phyloP scores from a whole-genome alignment of 108 stramenopile genomes.

The Phaeodactylum tricornutum region DNA sequence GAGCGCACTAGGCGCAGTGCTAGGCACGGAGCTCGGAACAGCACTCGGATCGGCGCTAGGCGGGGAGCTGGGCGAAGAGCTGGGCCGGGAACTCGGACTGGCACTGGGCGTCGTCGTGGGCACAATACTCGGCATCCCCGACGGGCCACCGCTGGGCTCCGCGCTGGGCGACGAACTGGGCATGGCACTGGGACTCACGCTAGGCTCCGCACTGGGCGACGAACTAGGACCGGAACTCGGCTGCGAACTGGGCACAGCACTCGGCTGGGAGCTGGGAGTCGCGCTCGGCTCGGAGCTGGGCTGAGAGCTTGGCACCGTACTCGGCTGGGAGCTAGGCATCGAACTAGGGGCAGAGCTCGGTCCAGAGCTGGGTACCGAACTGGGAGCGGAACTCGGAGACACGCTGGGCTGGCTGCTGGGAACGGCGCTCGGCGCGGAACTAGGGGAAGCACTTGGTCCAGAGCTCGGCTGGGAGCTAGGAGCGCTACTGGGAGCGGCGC shows the following conservation, averaged over 20 bases:
- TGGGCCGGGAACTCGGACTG: background rate
- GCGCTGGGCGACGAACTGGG: background rate
- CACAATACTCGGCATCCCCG: background rate
- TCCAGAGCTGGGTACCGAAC: background rate
- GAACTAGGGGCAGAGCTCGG: background rate
- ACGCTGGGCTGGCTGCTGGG: background rate
- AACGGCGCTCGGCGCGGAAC: background rate
- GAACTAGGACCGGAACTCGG: constrained; percentile 1
- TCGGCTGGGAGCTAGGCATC: background rate
- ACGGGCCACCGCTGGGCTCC: background rate
- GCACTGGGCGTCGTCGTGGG: background rate
- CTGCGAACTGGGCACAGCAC: background rate
- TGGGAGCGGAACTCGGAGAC: background rate
- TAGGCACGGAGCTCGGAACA: background rate
- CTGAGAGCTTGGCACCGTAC: background rate
- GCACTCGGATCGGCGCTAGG: background rate
- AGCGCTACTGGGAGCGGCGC: background rate
- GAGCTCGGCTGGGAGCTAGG: constrained; percentile 1
- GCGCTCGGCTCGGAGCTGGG: background rate
- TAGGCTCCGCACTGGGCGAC: background rate
- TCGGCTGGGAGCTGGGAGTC: background rate
- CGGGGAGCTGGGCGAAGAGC: background rate
- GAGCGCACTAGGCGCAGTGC: background rate
- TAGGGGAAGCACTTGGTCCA: background rate
- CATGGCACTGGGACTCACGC: background rate